Evolutionary conservation across 441 rosid species (phyloP), one percentile per base, ranked within the genome.

Genomic region (Raphanus hybrid): DNA sequence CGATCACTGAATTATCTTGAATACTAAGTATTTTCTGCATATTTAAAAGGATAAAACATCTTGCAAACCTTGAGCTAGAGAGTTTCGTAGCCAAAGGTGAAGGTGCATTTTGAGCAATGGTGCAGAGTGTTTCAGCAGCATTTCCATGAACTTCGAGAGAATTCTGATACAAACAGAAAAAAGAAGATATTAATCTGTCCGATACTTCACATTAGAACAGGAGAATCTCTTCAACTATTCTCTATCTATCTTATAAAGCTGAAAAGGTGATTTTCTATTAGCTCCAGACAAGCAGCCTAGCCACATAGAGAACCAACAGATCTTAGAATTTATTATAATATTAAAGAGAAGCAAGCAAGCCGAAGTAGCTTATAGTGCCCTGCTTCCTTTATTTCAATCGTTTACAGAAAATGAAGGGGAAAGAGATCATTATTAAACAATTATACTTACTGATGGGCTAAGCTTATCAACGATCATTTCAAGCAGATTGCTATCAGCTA

Each of bases 391-490:
- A 41, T 7, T 62, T 11, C 4, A 69, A 39, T 54, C 32, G 58
- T 29, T 27, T 64, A 10, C 37, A 32, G 64, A 2, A 58, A 57
- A 23, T 0, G 58, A 79, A 70, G 14, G 69, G 14, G 61, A 63
- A n/a, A 26, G 14, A 75, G 70, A 71, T 16, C n/a, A 20, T 10
- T 16, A 12, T 37, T 1, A 16, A n/a, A 39, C 39, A n/a, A 8
- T 15, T 8, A 16, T 73, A 85, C 99, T 87, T 83, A 96, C 99
- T 48, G 87, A 83, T 80, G 98, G 97, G 83, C 81, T 89, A 84
- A 96, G 83, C 85, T 96, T 93, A 82, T 96, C 96, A 67, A 93
- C 94, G 52, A 96, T 91, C 98, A 96, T 92, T 84, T 96, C 98
- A 35, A 96, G 89, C 81, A 92, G 85, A 86, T 89, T 87, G 87